Evolutionary conservation across 805 yeast genomes (phyloP), one percentile per base, ranked within the genome.

Genomic region (Wickerhamomyces hampshirensis): DNA sequence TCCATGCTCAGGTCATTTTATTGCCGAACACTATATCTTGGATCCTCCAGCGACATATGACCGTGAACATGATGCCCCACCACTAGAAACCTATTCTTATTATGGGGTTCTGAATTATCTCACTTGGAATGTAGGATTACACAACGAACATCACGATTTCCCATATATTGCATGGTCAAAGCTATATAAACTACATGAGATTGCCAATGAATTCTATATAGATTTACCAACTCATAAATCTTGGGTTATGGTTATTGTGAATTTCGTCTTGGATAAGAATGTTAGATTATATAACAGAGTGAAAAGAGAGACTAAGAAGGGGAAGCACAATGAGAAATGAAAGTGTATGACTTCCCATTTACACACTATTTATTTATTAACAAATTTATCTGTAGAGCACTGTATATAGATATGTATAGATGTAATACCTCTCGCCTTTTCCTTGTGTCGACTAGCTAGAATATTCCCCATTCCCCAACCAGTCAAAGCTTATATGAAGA

Each of bases 121-220:
- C 45, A 85, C 93, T 2, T 88, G 95, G 91, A 88, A 88, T 51
- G 96, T 87, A 7, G 97, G 97, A 2, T 77, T 85, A 56, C 97
- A 88, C 60, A 87, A 84, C 52, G 97, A 88, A 60, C 97, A 88
- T 59, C 97, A 88, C 56, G 97, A 88, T 62, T 88, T 88, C 69
- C 97, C 97, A 2, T 88, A 80, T 56, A 73, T 88, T 49, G 91
- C 96, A 1, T 88, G 97, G 97, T 73, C 93, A 1, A 75, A 77
- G 43, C 64, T 88, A 33, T 84, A 84, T 24, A 62, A 71, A 35
- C 63, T 88, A 27, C 69, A 80, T 37, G 55, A 60, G 31, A 73
- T 84, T 23, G 96, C 96, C 4, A 56, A 69, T 16, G 97, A 88
- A 51, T 88, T 84, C 54, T 88, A 88, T 56, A 82, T 74, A 29